Evolutionary conservation across 2,329 filamentous ascomycete species (phyloP), one percentile per base, ranked within the genome.

Genomic region (Xylaria arbuscula): DNA sequence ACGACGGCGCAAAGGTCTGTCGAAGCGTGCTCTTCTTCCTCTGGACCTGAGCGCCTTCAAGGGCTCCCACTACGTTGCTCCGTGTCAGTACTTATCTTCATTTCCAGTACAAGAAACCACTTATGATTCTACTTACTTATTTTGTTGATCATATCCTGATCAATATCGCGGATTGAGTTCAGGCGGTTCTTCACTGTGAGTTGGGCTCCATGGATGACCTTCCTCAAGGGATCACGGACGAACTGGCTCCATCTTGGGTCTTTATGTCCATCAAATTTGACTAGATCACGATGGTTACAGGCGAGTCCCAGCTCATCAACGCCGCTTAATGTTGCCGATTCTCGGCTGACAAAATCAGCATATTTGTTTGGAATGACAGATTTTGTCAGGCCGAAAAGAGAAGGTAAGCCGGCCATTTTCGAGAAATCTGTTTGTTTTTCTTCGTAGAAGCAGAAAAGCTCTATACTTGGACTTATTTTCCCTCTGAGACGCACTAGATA

Each of bases 201-300:
- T 4, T 76, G 76, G 0, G 80, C 81, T 0, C 76, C 77, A 4
- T 81, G 78, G 9, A 83, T 79, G 4, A 81, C 70, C 24, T 70
- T 77, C 64, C 82, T 82, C 3, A 83, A 47, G 0, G 76, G 79
- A 7, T 79, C 78, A 28, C 79, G 77, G 1, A 83, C 80, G 8
- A 80, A 72, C 11, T 80, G 74, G 15, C 76, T 72, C 72, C 76
- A 83, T 10, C 76, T 74, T 0, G 76, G 70, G 42, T 83, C 81
- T 55, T 81, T 83, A 10, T 78, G 77, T 45, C 80, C 79, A 11
- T 81, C 78, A 19, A 83, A 83, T 61, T 82, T 83, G 69, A 83
- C 80, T 4, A 83, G 74, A 56, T 81, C 78, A 32, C 81, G 75
- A 61, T 83, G 81, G 24, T 78, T 80, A 34, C 75, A 74, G 1